Evolutionary conservation across 1,284 basidiomycete genomes (phyloP).

Genomic region (Neotropicomus parvogracilis): DNA sequence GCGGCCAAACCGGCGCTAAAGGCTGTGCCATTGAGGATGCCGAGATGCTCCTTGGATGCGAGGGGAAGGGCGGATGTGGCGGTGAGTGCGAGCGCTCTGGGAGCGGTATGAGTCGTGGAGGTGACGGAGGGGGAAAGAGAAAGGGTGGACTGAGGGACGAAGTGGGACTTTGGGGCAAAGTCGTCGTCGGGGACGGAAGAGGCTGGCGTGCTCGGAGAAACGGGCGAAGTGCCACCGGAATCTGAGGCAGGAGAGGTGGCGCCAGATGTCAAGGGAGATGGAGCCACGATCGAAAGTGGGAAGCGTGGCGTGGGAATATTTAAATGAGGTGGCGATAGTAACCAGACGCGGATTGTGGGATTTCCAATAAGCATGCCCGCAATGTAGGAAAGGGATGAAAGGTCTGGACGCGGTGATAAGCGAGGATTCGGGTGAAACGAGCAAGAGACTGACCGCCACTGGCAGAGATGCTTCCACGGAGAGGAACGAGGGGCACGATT

Average conservation of each 20-base stretch:
- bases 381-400: slow-evolving; percentile 80
- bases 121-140: slow-evolving; percentile 1
- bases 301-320: slow-evolving; percentile 16
- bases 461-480: slow-evolving; percentile 79
- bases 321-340: slow-evolving; percentile 14
- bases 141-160: background rate
- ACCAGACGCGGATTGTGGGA: slow-evolving; percentile 69
- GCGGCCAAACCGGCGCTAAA: slow-evolving; percentile 68
- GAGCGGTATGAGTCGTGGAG: slow-evolving; percentile 42
- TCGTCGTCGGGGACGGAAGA: slow-evolving; percentile 29
- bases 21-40: slow-evolving; percentile 80
- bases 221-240: slow-evolving; percentile 20
- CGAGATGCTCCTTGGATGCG: slow-evolving; percentile 79
- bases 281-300: background rate
- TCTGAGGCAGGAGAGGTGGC: slow-evolving; percentile 18
- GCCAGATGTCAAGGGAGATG: slow-evolving; percentile 18
- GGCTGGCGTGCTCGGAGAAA: slow-evolving; percentile 29
- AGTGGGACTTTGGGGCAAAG: slow-evolving; percentile 8
- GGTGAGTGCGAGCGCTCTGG: slow-evolving; percentile 64
- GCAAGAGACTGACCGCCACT: slow-evolving; percentile 57
- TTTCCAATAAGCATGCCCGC: slow-evolving; percentile 78
- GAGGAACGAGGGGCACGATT: slow-evolving; percentile 80
- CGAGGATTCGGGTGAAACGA: background rate
- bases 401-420: slow-evolving; percentile 42
- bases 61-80: slow-evolving; percentile 67